These are phyloP conservation scores for Wickerhamomyces mucosus DNA, from an alignment of 805 yeast species.

Conservation along the genomic window DNA sequence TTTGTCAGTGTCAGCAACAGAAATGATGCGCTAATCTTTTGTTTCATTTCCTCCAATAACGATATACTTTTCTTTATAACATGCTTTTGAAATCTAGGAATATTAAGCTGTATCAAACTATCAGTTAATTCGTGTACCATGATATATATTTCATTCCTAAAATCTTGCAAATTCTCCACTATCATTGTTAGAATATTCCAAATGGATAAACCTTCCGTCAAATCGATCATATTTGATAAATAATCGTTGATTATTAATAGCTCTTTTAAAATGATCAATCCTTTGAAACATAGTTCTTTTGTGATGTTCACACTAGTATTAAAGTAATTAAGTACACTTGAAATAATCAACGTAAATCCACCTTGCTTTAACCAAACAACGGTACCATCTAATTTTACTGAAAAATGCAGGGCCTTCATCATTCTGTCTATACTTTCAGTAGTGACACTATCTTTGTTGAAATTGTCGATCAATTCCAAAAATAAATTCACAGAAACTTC, in stretches of 20 bases:
- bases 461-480: constrained; percentile 2
- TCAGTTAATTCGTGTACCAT: constrained; percentile 19
- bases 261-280: constrained; percentile 17
- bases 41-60: constrained; percentile 6
- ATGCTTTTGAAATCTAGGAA: constrained; percentile 2
- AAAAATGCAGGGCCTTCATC: constrained; percentile 12
- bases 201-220: constrained; percentile 5
- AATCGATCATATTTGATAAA: constrained; percentile 4
- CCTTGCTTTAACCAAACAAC: constrained; percentile 11
- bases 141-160: constrained; percentile 16
- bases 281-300: constrained; percentile 17
- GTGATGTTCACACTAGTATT: constrained; percentile 15
- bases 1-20: constrained; percentile 12
- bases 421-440: constrained; percentile 9
- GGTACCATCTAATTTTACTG: constrained; percentile 6
- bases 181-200: constrained; percentile 17
- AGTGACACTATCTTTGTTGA: constrained; percentile 10
- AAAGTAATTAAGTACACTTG: constrained; percentile 13
- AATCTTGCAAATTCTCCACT: constrained; percentile 16
- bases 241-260: constrained; percentile 12
- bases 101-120: constrained; percentile 9
- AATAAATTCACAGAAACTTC: constrained; percentile 9
- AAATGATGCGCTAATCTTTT: constrained; percentile 9
- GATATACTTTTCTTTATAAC: constrained; percentile 10
- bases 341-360: constrained; percentile 11